Percentiles rank a stretch among this genome's conserved stretches.
Conservation (phyloP, 805 yeast genomes). For the Candida krabiensis region DNA sequence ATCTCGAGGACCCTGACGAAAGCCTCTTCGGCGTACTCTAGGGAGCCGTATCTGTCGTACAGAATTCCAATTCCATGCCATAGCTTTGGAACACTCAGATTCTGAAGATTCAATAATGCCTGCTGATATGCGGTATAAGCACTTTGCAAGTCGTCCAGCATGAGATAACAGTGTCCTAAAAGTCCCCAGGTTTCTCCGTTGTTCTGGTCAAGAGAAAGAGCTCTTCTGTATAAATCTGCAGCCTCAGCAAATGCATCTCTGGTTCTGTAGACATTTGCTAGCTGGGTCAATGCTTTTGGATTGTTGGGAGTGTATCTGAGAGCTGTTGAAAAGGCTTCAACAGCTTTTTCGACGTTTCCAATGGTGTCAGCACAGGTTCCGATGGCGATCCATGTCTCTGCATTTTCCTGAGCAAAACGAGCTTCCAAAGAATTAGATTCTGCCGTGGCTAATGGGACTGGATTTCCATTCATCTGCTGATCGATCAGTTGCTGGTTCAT, state of each 20-base stretch:
- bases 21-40: constrained; percentile 98
- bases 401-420: constrained; percentile 52
- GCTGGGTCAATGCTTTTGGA: constrained; percentile 77
- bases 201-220: constrained; percentile 76
- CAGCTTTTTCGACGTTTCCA: constrained; percentile 87
- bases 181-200: constrained; percentile 98
- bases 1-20: constrained; percentile 93
- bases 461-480: constrained; percentile 23
- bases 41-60: constrained; percentile 92
- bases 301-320: constrained; percentile 83
- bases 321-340: constrained; percentile 84
- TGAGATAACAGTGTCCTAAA: constrained; percentile 92
- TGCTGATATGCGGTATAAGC: constrained; percentile 97
- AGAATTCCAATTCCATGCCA: constrained; percentile 99
- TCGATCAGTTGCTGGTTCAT: constrained; percentile 23
- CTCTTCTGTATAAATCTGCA: constrained; percentile 89
- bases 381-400: constrained; percentile 85
- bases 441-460: constrained; percentile 15
- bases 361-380: constrained; percentile 88
- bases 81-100: constrained; percentile 92
- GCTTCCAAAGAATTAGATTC: constrained; percentile 27
- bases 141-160: constrained; percentile 93
- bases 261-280: constrained; percentile 86
- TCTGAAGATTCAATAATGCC: constrained; percentile 85
- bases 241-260: constrained; percentile 92